Base-by-base conservation (phyloP, 352 stramenopile species). In the Phytophthora nicotianae region DNA sequence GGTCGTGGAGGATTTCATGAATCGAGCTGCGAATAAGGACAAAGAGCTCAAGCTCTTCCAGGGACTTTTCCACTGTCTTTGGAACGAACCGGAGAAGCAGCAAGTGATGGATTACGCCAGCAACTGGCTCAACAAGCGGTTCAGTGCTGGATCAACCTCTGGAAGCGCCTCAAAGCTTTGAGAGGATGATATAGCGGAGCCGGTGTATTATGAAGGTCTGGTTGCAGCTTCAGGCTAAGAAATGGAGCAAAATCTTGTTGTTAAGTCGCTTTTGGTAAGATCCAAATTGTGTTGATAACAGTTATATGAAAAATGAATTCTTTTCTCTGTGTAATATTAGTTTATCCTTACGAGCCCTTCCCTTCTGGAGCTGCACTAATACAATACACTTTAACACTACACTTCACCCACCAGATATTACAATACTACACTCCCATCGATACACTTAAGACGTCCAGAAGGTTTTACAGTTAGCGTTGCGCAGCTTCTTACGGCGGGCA, bases 21-120 rank as follows among this genome's bases (percentile, higher is more conserved):
- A 47, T 5, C 70, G 75, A 13, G 33, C 80, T 20, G 67, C 64
- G 0, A 81, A 50, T 45, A 56, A 29, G 3, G 80, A 90, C 74
- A 92, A 92, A 62, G 65, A 78, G 40, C 71, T 90, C 47, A 78
- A 76, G 58, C 21, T 84, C 13, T 81, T 92, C 27, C 63, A 75
- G 2, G 81, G 72, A 0, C 52, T 76, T 11, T 90, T 72, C 50
- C 81, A 92, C 23, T 71, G 72, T 26, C 59, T 90, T 4, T 89
- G 81, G 55, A 75, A 90, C 35, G 83, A 92, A 51, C 74, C 74
- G 1, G 78, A 90, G 48, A 74, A 77, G 14, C 73, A 88, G 13
- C 48, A 70, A 2, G 81, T 89, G n/a, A 56, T 88, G 19, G 50
- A 69, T 4, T 61, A 70, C 27, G 45, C 86, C 11, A 56, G 50